Percentiles rank a stretch among this genome's conserved stretches.
These are phyloP conservation scores for Tilletia horrida DNA, from an alignment of 1,284 basidiomycete genomes.

Conservation along the genomic window DNA sequence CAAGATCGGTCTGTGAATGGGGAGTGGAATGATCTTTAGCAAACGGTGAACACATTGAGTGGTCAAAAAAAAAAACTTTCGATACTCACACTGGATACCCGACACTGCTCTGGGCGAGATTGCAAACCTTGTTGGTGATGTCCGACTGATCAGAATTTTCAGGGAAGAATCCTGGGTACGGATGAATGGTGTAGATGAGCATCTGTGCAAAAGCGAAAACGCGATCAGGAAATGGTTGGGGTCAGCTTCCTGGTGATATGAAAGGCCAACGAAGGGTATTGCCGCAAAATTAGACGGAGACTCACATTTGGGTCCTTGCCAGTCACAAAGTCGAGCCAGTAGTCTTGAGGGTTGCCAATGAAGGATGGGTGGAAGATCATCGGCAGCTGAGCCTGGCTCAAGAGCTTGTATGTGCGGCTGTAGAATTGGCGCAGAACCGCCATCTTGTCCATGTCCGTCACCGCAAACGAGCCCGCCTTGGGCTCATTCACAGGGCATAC, in stretches of 20 bases:
- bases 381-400: slow-evolving; percentile 33
- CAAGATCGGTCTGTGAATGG: slow-evolving; percentile 29
- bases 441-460: slow-evolving; percentile 28
- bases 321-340: slow-evolving; percentile 38
- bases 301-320: slow-evolving; percentile 32
- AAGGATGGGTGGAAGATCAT: slow-evolving; percentile 51
- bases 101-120: slow-evolving; percentile 28
- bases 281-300: too few species aligned
- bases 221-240: too few species aligned
- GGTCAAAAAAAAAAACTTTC: not conserved
- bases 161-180: slow-evolving; percentile 50
- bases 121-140: slow-evolving; percentile 38
- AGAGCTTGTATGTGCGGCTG: slow-evolving; percentile 32
- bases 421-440: slow-evolving; percentile 34
- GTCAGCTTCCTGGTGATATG: too few species aligned
- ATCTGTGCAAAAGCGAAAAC: slow-evolving; percentile 17
- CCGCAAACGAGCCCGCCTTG: slow-evolving; percentile 19
- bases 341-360: slow-evolving; percentile 23
- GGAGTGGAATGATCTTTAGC: too few species aligned
- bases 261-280: too few species aligned
- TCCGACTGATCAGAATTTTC: slow-evolving; percentile 23
- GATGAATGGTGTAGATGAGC: slow-evolving; percentile 49
- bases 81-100: slow-evolving; percentile 28
- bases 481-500: slow-evolving; percentile 52
- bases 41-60: too few species aligned